Percentiles rank a stretch among this genome's conserved stretches.
These are phyloP conservation scores for Paecilomyces dactylethromorphus DNA, from an alignment of 2,329 filamentous ascomycete species.

Conservation along the genomic window DNA sequence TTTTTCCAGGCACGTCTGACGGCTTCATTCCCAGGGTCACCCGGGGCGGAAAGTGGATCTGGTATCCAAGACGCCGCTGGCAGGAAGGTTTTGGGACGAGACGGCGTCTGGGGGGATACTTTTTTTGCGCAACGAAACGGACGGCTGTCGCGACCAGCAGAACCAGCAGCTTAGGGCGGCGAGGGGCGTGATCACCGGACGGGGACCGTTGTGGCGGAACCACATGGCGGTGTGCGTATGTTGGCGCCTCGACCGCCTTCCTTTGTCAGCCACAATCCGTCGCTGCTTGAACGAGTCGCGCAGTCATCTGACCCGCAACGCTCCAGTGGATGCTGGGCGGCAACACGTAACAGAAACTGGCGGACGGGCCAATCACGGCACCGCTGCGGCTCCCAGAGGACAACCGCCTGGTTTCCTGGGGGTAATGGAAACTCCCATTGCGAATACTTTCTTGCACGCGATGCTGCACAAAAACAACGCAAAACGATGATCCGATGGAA, in stretches of 20 bases:
- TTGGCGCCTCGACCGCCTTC: neutral
- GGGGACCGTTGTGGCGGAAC: neutral
- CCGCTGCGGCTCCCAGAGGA: constrained; percentile 5
- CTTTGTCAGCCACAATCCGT: neutral
- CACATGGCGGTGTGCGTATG: neutral
- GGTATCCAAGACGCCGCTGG: neutral
- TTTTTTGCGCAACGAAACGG: too few relatives aligned
- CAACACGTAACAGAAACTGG: constrained; percentile 34
- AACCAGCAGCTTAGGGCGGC: neutral
- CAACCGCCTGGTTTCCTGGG: constrained; percentile 18
- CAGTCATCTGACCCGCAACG: constrained; percentile 25
- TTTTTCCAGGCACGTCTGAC: neutral
- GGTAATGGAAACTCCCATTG: constrained; percentile 21
- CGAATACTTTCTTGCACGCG: neutral
- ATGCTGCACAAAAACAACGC: neutral
- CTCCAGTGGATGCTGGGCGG: constrained; percentile 7
- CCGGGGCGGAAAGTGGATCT: constrained; percentile 1
- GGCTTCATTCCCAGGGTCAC: neutral
- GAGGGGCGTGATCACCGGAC: neutral
- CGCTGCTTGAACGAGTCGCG: neutral
- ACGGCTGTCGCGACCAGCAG: too few relatives aligned
- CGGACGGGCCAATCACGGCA: constrained; percentile 18
- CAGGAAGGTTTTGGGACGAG: neutral
- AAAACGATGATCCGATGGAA: neutral
- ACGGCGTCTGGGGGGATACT: neutral